A percentile compares a stretch with the other conserved stretches of the same genome.
Conservation (phyloP, 768 basidiomycete species). For the Tylopilus felleus region DNA sequence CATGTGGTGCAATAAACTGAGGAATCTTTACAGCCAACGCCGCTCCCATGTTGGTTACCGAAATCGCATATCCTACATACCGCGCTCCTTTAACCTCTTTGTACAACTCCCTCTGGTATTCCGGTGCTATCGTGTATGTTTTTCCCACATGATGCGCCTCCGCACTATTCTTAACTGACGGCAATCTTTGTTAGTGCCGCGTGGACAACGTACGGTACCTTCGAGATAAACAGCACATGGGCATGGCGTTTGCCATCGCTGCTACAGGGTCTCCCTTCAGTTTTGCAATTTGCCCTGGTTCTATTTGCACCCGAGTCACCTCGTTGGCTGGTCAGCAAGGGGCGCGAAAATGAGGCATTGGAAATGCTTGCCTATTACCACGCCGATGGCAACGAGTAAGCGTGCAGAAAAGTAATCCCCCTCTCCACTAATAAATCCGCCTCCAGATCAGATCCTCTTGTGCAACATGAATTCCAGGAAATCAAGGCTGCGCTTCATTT, state of each 20-base stretch:
- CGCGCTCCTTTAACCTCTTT: slow-evolving; percentile 74
- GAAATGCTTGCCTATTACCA: slow-evolving; percentile 79
- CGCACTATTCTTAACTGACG: neutral
- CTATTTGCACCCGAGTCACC: slow-evolving; percentile 80
- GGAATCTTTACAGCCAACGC: slow-evolving; percentile 47
- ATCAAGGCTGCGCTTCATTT: slow-evolving; percentile 75
- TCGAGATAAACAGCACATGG: slow-evolving; percentile 65
- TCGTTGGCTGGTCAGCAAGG: slow-evolving; percentile 77
- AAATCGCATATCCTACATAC: slow-evolving; percentile 81
- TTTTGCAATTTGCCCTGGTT: slow-evolving; percentile 63
- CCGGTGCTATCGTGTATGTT: slow-evolving; percentile 70
- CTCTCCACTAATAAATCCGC: neutral
- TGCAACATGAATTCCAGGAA: slow-evolving; percentile 73
- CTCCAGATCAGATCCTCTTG: slow-evolving; percentile 56
- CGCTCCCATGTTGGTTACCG: slow-evolving; percentile 81
- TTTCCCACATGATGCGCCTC: neutral
- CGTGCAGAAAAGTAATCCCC: neutral
- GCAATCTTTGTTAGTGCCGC: slow-evolving; percentile 47
- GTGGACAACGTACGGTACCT: slow-evolving; percentile 84
- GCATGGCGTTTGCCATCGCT: slow-evolving; percentile 81
- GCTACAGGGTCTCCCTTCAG: slow-evolving; percentile 66
- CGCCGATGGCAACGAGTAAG: slow-evolving; percentile 65
- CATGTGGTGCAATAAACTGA: neutral
- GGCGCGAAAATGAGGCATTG: slow-evolving; percentile 65
- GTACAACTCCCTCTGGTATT: slow-evolving; percentile 87